These are phyloP conservation scores for Russula virescens DNA, from an alignment of 768 basidiomycete species.

Conservation along the genomic window DNA sequence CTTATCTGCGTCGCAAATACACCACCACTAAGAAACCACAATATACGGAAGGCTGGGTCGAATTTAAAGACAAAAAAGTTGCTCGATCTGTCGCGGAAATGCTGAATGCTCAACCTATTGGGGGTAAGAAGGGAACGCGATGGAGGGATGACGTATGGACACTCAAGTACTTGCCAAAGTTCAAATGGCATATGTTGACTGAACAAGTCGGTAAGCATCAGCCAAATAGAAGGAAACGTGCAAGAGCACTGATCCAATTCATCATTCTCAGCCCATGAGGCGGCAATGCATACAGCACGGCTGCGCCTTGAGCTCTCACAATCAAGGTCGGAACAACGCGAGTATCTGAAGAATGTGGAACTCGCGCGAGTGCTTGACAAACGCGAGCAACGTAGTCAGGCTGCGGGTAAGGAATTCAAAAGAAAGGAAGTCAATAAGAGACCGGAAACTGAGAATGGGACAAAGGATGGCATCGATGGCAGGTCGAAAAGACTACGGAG, in stretches of 20 bases:
- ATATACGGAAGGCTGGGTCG: conserved; percentile 97
- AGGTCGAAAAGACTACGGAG: not conserved
- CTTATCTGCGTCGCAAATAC: conserved; percentile 75
- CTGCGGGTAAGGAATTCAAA: conserved; percentile 35
- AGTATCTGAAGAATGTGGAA: conserved; percentile 93
- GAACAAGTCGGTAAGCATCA: conserved; percentile 87
- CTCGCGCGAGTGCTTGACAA: conserved; percentile 82
- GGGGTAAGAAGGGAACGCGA: conserved; percentile 82
- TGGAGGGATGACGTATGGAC: conserved; percentile 99
- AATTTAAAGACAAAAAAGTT: conserved; percentile 91
- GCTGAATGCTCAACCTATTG: conserved; percentile 94
- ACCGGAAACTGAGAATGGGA: not conserved
- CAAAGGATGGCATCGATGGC: not conserved
- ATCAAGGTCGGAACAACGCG: conserved; percentile 81
- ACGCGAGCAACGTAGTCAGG: conserved; percentile 43
- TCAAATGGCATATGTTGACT: conserved; percentile 98
- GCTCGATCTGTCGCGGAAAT: conserved; percentile 88
- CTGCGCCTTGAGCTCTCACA: conserved; percentile 89
- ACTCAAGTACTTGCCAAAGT: conserved; percentile 96
- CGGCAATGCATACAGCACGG: conserved; percentile 79
- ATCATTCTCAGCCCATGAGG: conserved; percentile 71
- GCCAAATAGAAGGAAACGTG: not conserved
- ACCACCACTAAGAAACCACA: conserved; percentile 81
- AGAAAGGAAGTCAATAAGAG: conserved; percentile 23
- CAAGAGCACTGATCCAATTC: not conserved